A percentile compares a stretch with the other conserved stretches of the same genome.
These are phyloP conservation scores for Erythrobasidium yunnanense DNA, from an alignment of 768 basidiomycete genomes.

Conservation along the genomic window DNA sequence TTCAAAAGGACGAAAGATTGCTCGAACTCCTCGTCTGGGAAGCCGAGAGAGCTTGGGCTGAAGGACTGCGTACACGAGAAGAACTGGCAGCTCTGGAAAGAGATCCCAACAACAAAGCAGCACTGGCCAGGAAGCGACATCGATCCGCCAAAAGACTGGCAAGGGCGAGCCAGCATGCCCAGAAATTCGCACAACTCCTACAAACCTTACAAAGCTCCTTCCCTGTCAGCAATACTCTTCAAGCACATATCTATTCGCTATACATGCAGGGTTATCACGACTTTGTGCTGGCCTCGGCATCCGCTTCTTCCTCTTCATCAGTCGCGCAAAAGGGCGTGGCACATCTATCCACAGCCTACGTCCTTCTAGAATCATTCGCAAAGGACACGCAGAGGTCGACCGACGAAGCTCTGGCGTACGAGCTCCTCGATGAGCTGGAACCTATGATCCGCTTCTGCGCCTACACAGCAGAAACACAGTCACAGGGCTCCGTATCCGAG, in stretches of 20 bases:
- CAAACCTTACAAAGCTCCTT: background rate
- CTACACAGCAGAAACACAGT: conserved; percentile 52
- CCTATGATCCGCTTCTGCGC: conserved; percentile 88
- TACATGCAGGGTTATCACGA: conserved; percentile 10
- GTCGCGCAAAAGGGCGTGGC: background rate
- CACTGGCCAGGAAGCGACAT: conserved; percentile 57
- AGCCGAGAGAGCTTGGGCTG: conserved; percentile 81
- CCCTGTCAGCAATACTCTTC: background rate
- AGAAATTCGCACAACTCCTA: conserved; percentile 65
- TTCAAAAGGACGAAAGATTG: conserved; percentile 42
- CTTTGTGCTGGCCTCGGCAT: conserved; percentile 4
- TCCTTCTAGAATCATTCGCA: conserved; percentile 7
- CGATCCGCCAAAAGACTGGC: conserved; percentile 65
- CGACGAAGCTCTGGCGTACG: conserved; percentile 74
- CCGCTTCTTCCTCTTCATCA: background rate
- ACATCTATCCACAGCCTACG: background rate
- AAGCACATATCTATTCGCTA: background rate
- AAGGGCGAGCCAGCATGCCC: conserved; percentile 66
- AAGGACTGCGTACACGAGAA: conserved; percentile 39
- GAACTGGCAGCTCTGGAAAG: conserved; percentile 8
- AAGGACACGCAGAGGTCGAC: conserved; percentile 25
- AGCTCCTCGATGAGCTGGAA: conserved; percentile 74
- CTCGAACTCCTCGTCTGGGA: conserved; percentile 70
- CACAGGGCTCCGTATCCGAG: conserved; percentile 14
- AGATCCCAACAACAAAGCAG: conserved; percentile 51